Conservation (phyloP, 2,329 filamentous ascomycete genomes). For the Calonectria multiphialidica region DNA sequence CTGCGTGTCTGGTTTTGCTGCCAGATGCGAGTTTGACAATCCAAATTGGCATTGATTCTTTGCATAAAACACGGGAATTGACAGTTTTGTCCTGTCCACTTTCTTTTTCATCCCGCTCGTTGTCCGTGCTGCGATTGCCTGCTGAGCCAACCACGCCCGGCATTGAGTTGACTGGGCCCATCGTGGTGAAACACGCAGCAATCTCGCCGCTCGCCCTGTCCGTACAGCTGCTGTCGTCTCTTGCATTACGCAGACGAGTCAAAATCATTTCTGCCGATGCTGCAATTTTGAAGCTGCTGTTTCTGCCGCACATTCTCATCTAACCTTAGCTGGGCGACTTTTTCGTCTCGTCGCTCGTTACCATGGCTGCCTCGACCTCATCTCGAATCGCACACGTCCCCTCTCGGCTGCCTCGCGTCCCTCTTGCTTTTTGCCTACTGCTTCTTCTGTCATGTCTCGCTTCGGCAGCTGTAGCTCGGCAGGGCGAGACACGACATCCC, state of each 20-base stretch:
- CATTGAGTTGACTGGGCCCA: constrained; percentile 28
- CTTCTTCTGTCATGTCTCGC: constrained; percentile 40
- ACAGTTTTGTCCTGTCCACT: constrained; percentile 5
- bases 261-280: constrained; percentile 5
- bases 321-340: constrained; percentile 21
- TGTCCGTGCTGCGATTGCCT: constrained; percentile 23
- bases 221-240: constrained; percentile 10
- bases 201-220: constrained; percentile 32
- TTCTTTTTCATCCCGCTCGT: constrained; percentile 3
- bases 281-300: neutral
- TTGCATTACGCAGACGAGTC: constrained; percentile 11
- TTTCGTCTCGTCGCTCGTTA: constrained; percentile 34
- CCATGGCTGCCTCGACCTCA: constrained; percentile 31
- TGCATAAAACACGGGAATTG: constrained; percentile 18
- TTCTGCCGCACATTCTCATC: neutral
- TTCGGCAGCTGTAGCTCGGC: constrained; percentile 32
- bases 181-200: constrained; percentile 43
- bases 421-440: constrained; percentile 27
- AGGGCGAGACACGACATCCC: constrained; percentile 27
- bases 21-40: constrained; percentile 6
- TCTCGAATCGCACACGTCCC: constrained; percentile 7
- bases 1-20: neutral
- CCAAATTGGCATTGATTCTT: constrained; percentile 15
- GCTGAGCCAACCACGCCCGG: constrained; percentile 27
- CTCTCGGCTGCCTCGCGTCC: constrained; percentile 28